These are phyloP conservation scores for Colletotrichum sp. DNA, from an alignment of 2,329 filamentous ascomycete genomes.

Conservation along the genomic window DNA sequence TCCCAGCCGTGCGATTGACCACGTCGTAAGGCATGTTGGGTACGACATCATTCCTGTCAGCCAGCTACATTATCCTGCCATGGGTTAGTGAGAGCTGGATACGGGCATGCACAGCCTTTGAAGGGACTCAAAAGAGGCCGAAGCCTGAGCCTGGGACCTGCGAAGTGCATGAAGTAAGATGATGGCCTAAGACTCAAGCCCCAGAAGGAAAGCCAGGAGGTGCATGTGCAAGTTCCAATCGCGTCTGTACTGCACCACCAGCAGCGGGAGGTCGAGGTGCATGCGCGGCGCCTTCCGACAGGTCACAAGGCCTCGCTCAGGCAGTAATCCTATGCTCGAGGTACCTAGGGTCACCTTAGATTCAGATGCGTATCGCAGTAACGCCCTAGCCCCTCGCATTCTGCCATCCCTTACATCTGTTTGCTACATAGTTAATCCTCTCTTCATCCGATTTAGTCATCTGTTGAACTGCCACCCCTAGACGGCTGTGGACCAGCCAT, in stretches of 20 bases:
- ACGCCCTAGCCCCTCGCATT: not conserved
- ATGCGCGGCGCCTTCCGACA: slow-evolving; percentile 17
- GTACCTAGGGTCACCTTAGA: not conserved
- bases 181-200: not conserved
- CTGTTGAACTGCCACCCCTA: not conserved
- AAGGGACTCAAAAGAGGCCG: not conserved
- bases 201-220: not conserved
- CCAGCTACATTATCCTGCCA: not conserved
- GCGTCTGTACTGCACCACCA: not conserved
- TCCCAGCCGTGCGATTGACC: not conserved
- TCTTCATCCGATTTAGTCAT: slow-evolving; percentile 1
- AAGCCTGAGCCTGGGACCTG: not conserved
- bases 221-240: not conserved
- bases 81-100: not conserved
- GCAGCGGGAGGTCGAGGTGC: not conserved
- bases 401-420: not conserved
- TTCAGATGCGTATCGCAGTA: not conserved
- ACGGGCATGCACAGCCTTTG: not conserved
- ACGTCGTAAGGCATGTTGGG: not conserved
- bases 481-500: slow-evolving; percentile 8
- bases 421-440: not conserved
- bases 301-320: slow-evolving; percentile 10
- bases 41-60: not conserved
- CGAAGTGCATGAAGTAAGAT: not conserved
- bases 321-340: not conserved